A percentile compares a stretch with the other conserved stretches of the same genome.
Conservation (phyloP, 257 asterid species). For the Thymus quinquecostatus region DNA sequence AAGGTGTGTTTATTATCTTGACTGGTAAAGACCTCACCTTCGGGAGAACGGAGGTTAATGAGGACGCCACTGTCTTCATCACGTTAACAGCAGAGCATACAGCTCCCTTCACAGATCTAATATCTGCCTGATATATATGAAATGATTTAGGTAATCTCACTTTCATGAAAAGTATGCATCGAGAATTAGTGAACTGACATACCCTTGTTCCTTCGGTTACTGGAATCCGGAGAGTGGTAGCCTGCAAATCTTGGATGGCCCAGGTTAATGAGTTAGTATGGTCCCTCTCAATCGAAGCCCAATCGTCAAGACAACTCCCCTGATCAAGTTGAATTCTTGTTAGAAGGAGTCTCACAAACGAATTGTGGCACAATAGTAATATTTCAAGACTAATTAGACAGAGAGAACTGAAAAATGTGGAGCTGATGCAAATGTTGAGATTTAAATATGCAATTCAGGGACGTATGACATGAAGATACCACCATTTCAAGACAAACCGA, state of each 20-base stretch:
- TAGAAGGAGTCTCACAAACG: slow-evolving; percentile 8
- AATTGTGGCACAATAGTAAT: slow-evolving; percentile 17
- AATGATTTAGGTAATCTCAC: slow-evolving; percentile 19
- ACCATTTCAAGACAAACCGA: neutral
- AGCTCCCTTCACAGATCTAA: slow-evolving; percentile 63
- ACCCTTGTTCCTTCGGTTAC: slow-evolving; percentile 80
- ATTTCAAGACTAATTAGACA: neutral
- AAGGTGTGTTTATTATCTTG: neutral
- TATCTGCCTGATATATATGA: slow-evolving; percentile 57
- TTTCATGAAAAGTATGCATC: slow-evolving; percentile 14
- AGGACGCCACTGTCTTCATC: slow-evolving; percentile 78
- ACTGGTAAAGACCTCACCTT: slow-evolving; percentile 46
- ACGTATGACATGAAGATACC: neutral
- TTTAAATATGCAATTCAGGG: neutral
- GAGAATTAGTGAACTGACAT: slow-evolving; percentile 37
- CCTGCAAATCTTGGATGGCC: slow-evolving; percentile 66
- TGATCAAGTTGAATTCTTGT: slow-evolving; percentile 35
- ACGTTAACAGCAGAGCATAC: slow-evolving; percentile 77
- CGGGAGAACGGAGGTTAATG: slow-evolving; percentile 56
- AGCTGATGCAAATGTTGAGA: neutral
- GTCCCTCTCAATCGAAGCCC: slow-evolving; percentile 73
- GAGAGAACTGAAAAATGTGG: neutral
- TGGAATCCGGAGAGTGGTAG: slow-evolving; percentile 76
- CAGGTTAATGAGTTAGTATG: slow-evolving; percentile 61
- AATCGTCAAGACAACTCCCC: slow-evolving; percentile 65